Conservation (phyloP, 2,329 filamentous ascomycete genomes). For the Botryosphaeria dothidea region DNA sequence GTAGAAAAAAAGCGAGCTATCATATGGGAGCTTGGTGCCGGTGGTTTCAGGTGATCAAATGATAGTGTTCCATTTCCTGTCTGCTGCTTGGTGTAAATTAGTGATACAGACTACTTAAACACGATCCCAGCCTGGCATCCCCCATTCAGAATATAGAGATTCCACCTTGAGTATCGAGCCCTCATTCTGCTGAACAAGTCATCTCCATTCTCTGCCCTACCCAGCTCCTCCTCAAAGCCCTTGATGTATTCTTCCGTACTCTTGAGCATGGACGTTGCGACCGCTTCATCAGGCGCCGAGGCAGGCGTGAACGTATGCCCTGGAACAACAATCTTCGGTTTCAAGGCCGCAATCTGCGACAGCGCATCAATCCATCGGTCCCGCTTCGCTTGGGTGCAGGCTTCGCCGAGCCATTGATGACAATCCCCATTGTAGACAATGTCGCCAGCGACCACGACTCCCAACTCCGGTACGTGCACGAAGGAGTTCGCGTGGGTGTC, state of each 20-base stretch:
- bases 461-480: slow-evolving; percentile 36
- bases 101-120: background rate
- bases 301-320: slow-evolving; percentile 27
- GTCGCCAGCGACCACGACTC: slow-evolving; percentile 41
- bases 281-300: background rate
- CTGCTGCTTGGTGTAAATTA: no score
- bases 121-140: background rate
- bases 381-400: slow-evolving; percentile 33
- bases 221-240: background rate
- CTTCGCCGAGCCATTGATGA: slow-evolving; percentile 38
- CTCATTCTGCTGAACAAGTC: background rate
- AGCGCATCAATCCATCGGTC: slow-evolving; percentile 36
- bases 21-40: no score
- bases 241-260: background rate
- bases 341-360: slow-evolving; percentile 31
- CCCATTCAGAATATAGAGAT: background rate
- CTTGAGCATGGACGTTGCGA: background rate
- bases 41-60: no score
- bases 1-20: no score
- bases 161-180: background rate
- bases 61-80: no score
- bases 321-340: slow-evolving; percentile 34
- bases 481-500: slow-evolving; percentile 33
- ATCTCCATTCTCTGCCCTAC: background rate
- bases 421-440: slow-evolving; percentile 38